These are phyloP conservation scores for Iris macrosiphon DNA, from an alignment of 106 monocot genomes.

Conservation along the genomic window DNA sequence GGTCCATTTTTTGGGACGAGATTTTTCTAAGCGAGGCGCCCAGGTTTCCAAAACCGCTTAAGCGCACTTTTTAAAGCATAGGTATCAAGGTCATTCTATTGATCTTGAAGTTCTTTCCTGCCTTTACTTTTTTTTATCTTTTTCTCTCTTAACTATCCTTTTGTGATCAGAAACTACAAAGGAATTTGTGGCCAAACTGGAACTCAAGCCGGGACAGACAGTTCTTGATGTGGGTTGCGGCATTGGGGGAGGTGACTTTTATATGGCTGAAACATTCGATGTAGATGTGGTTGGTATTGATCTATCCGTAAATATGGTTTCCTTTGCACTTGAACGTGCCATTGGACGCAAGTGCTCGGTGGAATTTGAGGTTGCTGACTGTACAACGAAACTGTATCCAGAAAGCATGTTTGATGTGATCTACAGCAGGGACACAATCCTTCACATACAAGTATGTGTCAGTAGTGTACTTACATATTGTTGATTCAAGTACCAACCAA, in stretches of 20 bases:
- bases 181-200: conserved; percentile 46
- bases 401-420: conserved; percentile 45
- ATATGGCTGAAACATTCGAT: conserved; percentile 52
- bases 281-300: conserved; percentile 55
- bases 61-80: no score
- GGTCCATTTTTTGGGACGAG: no score
- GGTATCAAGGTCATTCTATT: no score
- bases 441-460: conserved; percentile 54
- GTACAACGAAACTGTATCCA: conserved; percentile 43
- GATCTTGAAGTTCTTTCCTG: no score
- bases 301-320: conserved; percentile 61
- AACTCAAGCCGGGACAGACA: conserved; percentile 38
- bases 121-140: background rate
- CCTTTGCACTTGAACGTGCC: conserved; percentile 53
- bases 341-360: conserved; percentile 52
- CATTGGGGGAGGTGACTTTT: conserved; percentile 61
- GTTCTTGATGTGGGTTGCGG: conserved; percentile 63
- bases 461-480: no score
- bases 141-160: background rate
- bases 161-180: conserved; percentile 35
- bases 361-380: conserved; percentile 55
- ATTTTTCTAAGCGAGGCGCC: no score
- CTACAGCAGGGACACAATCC: conserved; percentile 62
- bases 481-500: no score
- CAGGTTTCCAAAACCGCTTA: no score